Conservation (phyloP, 2,329 filamentous ascomycete species). For the Didymella arachidicola region DNA sequence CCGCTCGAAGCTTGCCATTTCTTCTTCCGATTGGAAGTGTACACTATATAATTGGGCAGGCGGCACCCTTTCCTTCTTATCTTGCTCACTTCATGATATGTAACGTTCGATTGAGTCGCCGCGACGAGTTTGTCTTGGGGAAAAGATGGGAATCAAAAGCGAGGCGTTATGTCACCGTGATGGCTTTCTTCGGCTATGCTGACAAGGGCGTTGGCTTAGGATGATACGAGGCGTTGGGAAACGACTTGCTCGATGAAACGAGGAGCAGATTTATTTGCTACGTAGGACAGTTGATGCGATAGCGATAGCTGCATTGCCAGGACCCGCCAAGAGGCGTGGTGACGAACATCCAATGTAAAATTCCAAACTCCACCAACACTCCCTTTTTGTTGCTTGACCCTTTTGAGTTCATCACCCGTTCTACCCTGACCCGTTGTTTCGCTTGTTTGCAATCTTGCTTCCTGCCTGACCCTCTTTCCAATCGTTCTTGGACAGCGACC, state of each 20-base stretch:
- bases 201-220: constrained; percentile 18
- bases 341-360: constrained; percentile 19
- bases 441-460: not conserved
- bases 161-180: constrained; percentile 17
- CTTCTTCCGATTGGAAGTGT: constrained; percentile 35
- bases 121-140: constrained; percentile 18
- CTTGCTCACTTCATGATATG: constrained; percentile 19
- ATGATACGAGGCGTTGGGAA: constrained; percentile 11
- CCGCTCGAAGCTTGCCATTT: constrained; percentile 30
- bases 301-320: not conserved
- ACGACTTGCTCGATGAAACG: constrained; percentile 7
- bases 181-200: constrained; percentile 12
- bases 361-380: not conserved
- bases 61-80: constrained; percentile 20
- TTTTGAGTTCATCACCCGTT: not conserved
- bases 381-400: not conserved
- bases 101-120: constrained; percentile 18
- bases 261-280: constrained; percentile 11
- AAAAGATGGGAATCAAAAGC: constrained; percentile 19
- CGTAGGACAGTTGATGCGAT: constrained; percentile 22
- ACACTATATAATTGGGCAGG: constrained; percentile 46
- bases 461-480: not conserved
- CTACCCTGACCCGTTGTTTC: not conserved
- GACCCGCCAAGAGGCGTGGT: constrained; percentile 21
- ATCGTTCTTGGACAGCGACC: not conserved